Conservation (phyloP, 768 basidiomycete genomes). For the Exidia glandulosa region DNA sequence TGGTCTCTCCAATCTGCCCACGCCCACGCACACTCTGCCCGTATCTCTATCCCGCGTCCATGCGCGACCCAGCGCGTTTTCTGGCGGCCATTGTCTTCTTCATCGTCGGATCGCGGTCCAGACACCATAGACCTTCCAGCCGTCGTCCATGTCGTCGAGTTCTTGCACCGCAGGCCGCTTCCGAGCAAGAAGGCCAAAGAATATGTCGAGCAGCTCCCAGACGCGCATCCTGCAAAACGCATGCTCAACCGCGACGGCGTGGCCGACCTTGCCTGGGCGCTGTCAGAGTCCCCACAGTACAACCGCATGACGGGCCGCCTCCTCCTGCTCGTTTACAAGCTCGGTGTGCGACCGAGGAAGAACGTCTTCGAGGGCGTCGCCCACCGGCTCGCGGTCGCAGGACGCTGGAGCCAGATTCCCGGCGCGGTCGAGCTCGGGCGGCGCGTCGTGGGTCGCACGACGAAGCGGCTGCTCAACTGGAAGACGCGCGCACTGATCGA, state of each 20-base stretch:
- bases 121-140: neutral
- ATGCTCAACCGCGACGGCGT: neutral
- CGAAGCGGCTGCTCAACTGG: conserved; percentile 59
- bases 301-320: conserved; percentile 29
- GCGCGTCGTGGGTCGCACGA: conserved; percentile 30
- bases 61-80: conserved; percentile 17
- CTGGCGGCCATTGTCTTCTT: conserved; percentile 2
- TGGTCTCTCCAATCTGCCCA: conserved; percentile 12
- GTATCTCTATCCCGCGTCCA: conserved; percentile 6
- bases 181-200: conserved; percentile 5
- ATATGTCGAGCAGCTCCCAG: neutral
- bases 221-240: neutral
- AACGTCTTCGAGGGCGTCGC: conserved; percentile 49
- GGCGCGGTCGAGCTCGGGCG: conserved; percentile 35
- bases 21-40: conserved; percentile 10
- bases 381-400: conserved; percentile 33
- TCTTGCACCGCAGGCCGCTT: conserved; percentile 8
- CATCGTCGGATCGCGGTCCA: neutral
- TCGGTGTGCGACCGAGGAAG: conserved; percentile 40
- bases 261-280: neutral
- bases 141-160: neutral
- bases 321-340: conserved; percentile 35
- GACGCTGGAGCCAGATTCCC: conserved; percentile 42
- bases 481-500: conserved; percentile 50
- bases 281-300: conserved; percentile 25